Evolutionary conservation across 345 rosid species (phyloP).

Genomic region (Firmiana major): DNA sequence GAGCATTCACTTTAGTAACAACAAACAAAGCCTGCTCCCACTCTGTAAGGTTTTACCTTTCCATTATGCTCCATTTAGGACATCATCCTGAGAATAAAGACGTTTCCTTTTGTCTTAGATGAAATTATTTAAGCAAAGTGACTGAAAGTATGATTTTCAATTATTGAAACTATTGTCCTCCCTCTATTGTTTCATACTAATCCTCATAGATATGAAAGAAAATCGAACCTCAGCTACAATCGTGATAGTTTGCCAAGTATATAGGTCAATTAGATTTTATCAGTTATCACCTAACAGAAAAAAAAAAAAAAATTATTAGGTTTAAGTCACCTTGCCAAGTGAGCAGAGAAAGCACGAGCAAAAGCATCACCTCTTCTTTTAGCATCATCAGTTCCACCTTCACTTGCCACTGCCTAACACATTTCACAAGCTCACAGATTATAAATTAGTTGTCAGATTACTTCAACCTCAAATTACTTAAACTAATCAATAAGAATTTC

Average conservation of each 20-base stretch:
- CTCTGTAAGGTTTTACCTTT: background rate
- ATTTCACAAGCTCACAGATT: slow-evolving; percentile 16
- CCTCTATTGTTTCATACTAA: background rate
- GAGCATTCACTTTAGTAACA: background rate
- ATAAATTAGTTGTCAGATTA: background rate
- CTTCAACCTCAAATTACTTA: background rate
- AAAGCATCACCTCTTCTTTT: slow-evolving; percentile 98
- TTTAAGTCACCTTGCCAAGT: slow-evolving; percentile 71
- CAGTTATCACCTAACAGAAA: background rate
- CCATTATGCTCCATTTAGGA: background rate
- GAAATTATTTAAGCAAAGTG: background rate
- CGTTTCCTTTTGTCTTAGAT: background rate
- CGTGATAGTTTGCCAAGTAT: background rate
- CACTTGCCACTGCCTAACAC: slow-evolving; percentile 96
- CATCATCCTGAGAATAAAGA: background rate
- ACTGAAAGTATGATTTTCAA: background rate
- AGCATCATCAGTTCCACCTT: slow-evolving; percentile 97
- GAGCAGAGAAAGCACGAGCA: slow-evolving; percentile 99
- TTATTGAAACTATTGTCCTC: background rate
- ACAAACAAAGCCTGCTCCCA: background rate
- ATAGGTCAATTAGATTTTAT: background rate
- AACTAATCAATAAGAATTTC: background rate
- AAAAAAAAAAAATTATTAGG: background rate
- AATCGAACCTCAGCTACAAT: background rate
- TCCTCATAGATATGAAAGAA: background rate